Base-by-base conservation (phyloP, 2,329 filamentous ascomycete genomes). In the Pseudocercospora crystallina region DNA sequence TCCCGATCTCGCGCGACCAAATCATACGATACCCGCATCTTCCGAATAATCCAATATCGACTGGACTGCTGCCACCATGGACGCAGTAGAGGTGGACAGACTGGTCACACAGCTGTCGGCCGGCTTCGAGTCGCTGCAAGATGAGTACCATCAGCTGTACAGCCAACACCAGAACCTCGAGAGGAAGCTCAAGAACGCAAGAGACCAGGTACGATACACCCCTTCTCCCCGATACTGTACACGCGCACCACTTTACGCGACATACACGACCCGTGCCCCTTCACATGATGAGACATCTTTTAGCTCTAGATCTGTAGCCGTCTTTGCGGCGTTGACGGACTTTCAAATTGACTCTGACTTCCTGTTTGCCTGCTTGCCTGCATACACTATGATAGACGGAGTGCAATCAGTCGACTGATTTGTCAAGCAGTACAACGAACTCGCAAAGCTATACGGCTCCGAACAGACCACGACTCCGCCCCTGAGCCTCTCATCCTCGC, bases 271-370 rank as follows among this genome's bases (percentile, higher is more conserved):
- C 39, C 35, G 17, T 44, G 34, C 36, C 47, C 43, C 35, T 54
- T 55, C 45, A 54, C 56, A 59, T 59, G 61, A 69, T 75, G 74
- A 67, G 20, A 65, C 51, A 50, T 62, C 42, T 26, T 34, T 76
- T 76, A 77, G 74, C 74, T 77, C 73, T 77, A 76, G 74, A 77
- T 70, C 74, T 77, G 71, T 68, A 78, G 73, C 68, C 70, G 69
- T 65, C 60, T 59, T 47, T 39, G 69, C 70, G 65, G 69, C 71
- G 56, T 60, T 76, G 74, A 73, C 65, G 71, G 73, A 73, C 60
- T 68, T 70, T 71, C 65, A 73, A 69, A 69, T 66, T 65, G 68
- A 68, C 65, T 67, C 72, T 75, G 71, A 74, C 56, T 43, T 47
- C 49, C 38, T 51, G 34, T 48, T 11, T 49, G 31, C 33, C 47